Conservation (phyloP, 352 stramenopile genomes). For the Phytophthora vignae region DNA sequence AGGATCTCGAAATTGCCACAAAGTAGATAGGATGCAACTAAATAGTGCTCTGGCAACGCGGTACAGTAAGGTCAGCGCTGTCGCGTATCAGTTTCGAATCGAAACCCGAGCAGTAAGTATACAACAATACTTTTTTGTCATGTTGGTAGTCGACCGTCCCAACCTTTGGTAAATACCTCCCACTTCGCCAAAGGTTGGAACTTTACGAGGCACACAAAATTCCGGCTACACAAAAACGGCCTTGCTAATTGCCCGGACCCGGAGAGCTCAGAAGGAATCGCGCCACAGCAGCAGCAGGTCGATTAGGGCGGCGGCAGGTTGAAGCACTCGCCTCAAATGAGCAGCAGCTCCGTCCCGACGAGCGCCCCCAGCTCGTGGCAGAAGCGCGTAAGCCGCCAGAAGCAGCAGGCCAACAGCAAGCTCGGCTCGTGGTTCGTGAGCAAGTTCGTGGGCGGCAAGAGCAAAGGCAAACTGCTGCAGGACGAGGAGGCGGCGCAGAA, state of each 20-base stretch:
- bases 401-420: conserved; percentile 64
- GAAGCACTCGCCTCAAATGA: conserved; percentile 27
- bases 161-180: no score
- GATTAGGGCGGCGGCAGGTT: conserved; percentile 19
- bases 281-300: conserved; percentile 17
- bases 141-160: no score
- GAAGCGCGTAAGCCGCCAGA: conserved; percentile 66
- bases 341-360: conserved; percentile 26
- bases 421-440: conserved; percentile 75
- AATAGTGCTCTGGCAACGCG: no score
- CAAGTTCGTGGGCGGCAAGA: conserved; percentile 64
- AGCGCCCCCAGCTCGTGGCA: conserved; percentile 41
- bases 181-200: no score
- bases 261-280: conserved; percentile 30
- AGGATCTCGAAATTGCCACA: neutral
- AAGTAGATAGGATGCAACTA: no score
- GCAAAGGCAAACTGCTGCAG: conserved; percentile 58
- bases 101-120: no score
- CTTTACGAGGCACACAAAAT: neutral
- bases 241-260: neutral
- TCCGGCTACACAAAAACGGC: conserved; percentile 33
- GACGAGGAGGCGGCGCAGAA: conserved; percentile 58
- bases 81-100: no score
- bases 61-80: no score
- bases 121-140: no score